Conservation (phyloP, 768 basidiomycete species). For the Suillus decipiens region DNA sequence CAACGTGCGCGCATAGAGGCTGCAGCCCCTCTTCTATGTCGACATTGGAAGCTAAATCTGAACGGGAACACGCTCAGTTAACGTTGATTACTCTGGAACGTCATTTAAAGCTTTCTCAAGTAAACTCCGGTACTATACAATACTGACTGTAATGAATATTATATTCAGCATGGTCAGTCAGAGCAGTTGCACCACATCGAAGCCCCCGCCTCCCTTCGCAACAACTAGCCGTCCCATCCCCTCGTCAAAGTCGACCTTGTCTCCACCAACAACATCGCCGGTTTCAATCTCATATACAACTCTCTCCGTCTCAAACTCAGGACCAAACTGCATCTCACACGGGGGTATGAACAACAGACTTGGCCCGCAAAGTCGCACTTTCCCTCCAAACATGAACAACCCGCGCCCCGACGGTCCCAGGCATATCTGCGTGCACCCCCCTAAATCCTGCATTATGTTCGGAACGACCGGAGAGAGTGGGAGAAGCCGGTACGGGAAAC, state of each 20-base stretch:
- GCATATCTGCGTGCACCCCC: conserved; percentile 21
- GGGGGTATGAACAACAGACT: conserved; percentile 24
- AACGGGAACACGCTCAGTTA: background rate
- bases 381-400: conserved; percentile 24
- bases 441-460: background rate
- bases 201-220: conserved; percentile 24
- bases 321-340: conserved; percentile 32
- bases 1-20: background rate
- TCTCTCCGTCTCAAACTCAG: conserved; percentile 26
- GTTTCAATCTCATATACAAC: conserved; percentile 18
- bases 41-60: background rate
- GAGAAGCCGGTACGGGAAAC: conserved; percentile 25
- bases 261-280: conserved; percentile 10
- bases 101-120: background rate
- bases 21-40: background rate
- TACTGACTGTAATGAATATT: background rate
- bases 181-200: conserved; percentile 28
- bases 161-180: background rate
- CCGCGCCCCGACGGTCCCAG: conserved; percentile 31
- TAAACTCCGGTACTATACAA: no score
- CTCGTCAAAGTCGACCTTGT: conserved; percentile 34
- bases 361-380: conserved; percentile 24
- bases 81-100: background rate
- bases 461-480: conserved; percentile 16
- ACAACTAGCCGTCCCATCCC: conserved; percentile 34